These are phyloP conservation scores for Daldinia vernicosa DNA, from an alignment of 495 filamentous ascomycete genomes.

Conservation along the genomic window DNA sequence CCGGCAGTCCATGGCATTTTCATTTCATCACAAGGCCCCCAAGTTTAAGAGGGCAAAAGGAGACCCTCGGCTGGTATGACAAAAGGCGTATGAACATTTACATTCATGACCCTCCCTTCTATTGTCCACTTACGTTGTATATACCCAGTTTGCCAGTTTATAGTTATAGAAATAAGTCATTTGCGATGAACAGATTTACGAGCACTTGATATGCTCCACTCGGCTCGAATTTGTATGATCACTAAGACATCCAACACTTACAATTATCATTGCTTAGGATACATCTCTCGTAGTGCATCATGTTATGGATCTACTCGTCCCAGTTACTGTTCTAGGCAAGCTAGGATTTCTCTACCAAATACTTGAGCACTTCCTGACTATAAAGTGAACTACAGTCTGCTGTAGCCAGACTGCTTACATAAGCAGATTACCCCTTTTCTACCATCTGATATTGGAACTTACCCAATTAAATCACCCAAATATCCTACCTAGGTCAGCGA, in stretches of 20 bases:
- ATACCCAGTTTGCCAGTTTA: constrained; percentile 30
- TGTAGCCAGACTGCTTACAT: neutral
- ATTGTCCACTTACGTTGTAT: constrained; percentile 33
- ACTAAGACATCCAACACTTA: neutral
- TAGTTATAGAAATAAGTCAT: constrained; percentile 26
- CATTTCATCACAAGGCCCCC: constrained; percentile 15
- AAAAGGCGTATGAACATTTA: constrained; percentile 33
- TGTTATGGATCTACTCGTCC: neutral
- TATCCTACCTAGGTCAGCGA: no score
- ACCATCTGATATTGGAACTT: neutral
- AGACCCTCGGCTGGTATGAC: constrained; percentile 18
- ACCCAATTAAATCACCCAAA: neutral
- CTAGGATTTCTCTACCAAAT: neutral
- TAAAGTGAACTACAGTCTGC: neutral
- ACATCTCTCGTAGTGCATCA: neutral
- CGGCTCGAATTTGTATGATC: constrained; percentile 6
- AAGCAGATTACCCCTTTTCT: neutral
- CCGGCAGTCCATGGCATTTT: constrained; percentile 13
- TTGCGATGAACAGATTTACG: constrained; percentile 4
- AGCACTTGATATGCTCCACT: neutral
- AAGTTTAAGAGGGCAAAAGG: constrained; percentile 18
- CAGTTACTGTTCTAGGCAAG: neutral
- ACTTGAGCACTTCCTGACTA: neutral
- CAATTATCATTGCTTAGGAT: neutral
- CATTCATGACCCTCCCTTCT: constrained; percentile 35